Base-by-base conservation (phyloP, 129 eudicot species). In the Flaveria bidentis region DNA sequence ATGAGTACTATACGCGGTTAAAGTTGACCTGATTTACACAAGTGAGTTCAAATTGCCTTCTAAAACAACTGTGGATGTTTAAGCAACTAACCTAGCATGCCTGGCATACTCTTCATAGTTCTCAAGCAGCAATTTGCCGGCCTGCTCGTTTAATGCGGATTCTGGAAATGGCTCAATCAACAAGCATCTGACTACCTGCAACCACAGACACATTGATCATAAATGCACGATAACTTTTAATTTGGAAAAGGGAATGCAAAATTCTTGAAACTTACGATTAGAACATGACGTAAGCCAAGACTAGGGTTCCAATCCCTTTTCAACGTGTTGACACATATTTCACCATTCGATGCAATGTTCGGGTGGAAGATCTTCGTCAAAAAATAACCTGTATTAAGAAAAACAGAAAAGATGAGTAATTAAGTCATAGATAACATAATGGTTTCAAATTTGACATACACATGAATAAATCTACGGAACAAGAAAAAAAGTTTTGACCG, bases 281-380 rank as follows among this genome's bases (percentile, higher is more conserved):
- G 83, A 56, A 93, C 96, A 84, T 93, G 98, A 4, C 98, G 89
- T 77, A 93, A 68, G 67, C 98, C 97, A 51, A 93, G 92, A 73
- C 83, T 90, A 0, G 97, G 97, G 68, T 80, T 90, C 98, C 98
- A 93, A 69, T 93, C 98, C 78, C 72, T 90, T 81, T 93, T 90
- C 88, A 93, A 75, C 11, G 98, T 89, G 84, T 93, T 93, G 53
- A 93, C 98, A 67, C 98, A 93, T 71, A 93, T 93, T 70, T 93
- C 98, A 58, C 98, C 97, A 42, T 82, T 83, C 53, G 80, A 80
- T 57, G 98, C 89, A 17, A 93, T 85, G 69, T 91, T 93, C 67
- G 97, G 98, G 79, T 93, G 96, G 84, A 91, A 93, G 42, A 93
- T 93, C 91, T 88, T 93, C 71, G 97, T 91, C 49, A 88, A 80